Conservation (phyloP, 768 basidiomycete genomes). For the Termitomyces sp. region DNA sequence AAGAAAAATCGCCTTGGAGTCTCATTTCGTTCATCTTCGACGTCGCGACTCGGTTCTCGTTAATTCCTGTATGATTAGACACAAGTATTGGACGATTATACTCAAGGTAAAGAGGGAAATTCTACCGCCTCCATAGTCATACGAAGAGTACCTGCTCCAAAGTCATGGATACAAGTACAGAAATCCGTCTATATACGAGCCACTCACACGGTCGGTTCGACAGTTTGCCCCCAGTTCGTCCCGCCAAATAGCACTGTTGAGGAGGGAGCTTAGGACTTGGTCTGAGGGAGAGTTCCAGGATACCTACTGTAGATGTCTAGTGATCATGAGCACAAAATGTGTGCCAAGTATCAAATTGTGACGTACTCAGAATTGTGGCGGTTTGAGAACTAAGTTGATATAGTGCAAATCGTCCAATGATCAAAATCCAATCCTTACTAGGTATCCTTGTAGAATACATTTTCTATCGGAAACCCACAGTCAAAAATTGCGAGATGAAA, state of each 20-base stretch:
- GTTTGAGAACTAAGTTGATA: constrained; percentile 35
- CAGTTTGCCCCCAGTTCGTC: constrained; percentile 61
- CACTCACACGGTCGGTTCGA: constrained; percentile 48
- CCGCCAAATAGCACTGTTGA: constrained; percentile 54
- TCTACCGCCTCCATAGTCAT: constrained; percentile 56
- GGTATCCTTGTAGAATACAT: constrained; percentile 50
- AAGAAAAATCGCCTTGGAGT: constrained; percentile 35
- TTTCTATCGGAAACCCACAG: constrained; percentile 29
- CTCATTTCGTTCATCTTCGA: constrained; percentile 53
- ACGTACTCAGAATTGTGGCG: constrained; percentile 47
- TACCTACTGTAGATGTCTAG: constrained; percentile 45
- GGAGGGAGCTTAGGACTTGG: neutral
- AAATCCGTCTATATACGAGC: neutral
- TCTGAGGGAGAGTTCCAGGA: neutral
- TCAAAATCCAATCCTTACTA: constrained; percentile 29
- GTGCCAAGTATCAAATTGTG: neutral
- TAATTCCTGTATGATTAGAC: constrained; percentile 36
- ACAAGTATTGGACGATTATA: neutral
- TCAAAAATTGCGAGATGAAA: neutral
- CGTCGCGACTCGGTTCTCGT: constrained; percentile 45
- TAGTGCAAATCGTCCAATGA: neutral
- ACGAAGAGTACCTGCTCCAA: constrained; percentile 41
- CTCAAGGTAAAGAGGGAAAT: neutral
- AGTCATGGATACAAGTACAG: neutral
- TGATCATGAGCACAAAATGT: constrained; percentile 1